phyloP scores from a whole-genome alignment of 176 grass and related monocot genomes.

The Triticum dicoccoides region DNA sequence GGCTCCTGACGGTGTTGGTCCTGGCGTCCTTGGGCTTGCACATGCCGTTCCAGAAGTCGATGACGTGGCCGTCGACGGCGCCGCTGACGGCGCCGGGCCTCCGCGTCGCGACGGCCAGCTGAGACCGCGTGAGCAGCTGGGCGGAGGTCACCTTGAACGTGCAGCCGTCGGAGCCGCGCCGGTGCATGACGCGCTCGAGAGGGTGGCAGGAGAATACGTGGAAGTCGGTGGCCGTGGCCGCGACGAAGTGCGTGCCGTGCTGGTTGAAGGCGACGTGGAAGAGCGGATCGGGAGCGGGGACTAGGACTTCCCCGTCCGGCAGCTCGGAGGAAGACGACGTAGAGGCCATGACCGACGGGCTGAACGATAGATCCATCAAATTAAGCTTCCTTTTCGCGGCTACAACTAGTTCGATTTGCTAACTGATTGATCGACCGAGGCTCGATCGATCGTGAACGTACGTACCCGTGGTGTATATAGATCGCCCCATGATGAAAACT shows the following conservation, averaged over 20 bases:
- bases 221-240: conserved; percentile 43
- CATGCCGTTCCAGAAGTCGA: conserved; percentile 15
- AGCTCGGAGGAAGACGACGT: not conserved
- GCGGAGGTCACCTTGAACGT: not conserved
- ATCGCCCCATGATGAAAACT: too few species aligned
- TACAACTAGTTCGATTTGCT: not conserved
- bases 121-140: not conserved
- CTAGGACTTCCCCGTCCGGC: not conserved
- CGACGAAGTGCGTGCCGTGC: conserved; percentile 50
- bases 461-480: too few species aligned
- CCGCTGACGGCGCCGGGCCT: not conserved
- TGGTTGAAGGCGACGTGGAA: conserved; percentile 56
- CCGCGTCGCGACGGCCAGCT: not conserved
- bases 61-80: not conserved
- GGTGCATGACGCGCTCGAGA: not conserved
- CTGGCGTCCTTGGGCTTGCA: not conserved
- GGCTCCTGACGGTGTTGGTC: not conserved
- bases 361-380: not conserved
- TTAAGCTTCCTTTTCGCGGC: not conserved
- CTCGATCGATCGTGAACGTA: too few species aligned
- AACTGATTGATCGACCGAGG: not conserved
- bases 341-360: not conserved
- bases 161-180: not conserved
- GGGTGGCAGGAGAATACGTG: conserved; percentile 46
- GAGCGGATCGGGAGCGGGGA: conserved; percentile 23